A percentile compares a stretch with the other conserved stretches of the same genome.
These are phyloP conservation scores for Pythium apleroticum DNA, from an alignment of 352 stramenopile species.

Conservation along the genomic window DNA sequence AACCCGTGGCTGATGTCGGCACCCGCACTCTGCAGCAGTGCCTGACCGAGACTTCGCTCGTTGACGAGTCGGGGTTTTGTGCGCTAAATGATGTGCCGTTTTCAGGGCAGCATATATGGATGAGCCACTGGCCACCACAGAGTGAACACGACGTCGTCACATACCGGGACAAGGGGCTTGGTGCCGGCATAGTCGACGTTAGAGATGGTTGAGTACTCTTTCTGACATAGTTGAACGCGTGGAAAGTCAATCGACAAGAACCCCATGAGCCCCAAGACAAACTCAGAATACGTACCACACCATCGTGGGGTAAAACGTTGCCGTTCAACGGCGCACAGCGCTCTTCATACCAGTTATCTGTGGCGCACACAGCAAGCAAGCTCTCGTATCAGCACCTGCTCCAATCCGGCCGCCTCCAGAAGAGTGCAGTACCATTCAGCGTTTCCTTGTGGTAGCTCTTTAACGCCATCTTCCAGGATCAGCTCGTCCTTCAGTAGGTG, in stretches of 20 bases:
- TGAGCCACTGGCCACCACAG: neutral
- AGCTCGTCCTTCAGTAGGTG: neutral
- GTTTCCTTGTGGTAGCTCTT: conserved; percentile 84
- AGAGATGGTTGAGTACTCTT: conserved; percentile 61
- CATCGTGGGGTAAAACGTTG: conserved; percentile 56
- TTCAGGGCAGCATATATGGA: neutral
- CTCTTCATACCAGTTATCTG: conserved; percentile 88
- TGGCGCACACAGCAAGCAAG: neutral
- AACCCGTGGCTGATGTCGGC: conserved; percentile 46
- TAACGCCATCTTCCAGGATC: conserved; percentile 45
- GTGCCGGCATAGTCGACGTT: conserved; percentile 48
- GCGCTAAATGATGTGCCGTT: conserved; percentile 26
- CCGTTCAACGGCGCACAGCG: conserved; percentile 57
- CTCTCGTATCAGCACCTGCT: neutral
- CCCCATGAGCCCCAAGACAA: too few species aligned
- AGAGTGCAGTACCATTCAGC: conserved; percentile 47
- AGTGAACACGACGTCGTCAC: conserved; percentile 1
- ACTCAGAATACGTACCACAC: conserved; percentile 40
- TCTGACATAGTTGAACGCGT: conserved; percentile 39
- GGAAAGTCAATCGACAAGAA: too few species aligned
- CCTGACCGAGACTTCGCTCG: conserved; percentile 56
- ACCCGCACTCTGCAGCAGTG: conserved; percentile 45
- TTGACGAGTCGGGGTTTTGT: conserved; percentile 53
- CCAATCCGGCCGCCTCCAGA: neutral
- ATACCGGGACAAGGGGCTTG: conserved; percentile 36